Percentiles rank a stretch among this genome's conserved stretches.
Evolutionary conservation across 1,139 yeast species (phyloP).

Genomic region (Lodderomyces margitis): DNA sequence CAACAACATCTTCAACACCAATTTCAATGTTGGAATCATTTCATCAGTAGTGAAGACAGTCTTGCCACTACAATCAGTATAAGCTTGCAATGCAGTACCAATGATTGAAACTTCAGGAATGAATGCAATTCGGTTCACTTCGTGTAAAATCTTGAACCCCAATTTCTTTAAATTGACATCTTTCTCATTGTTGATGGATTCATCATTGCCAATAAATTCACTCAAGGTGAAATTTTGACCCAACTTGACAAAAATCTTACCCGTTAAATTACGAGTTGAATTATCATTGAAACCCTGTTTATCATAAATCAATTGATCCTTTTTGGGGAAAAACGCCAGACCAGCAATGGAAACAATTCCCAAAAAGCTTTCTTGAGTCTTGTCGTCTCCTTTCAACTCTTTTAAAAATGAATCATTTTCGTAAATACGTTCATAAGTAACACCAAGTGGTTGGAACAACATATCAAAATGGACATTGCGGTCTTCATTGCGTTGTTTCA

Average conservation of each 20-base stretch:
- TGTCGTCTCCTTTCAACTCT: slow-evolving; percentile 61
- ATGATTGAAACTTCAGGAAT: slow-evolving; percentile 40
- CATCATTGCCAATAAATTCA: slow-evolving; percentile 18
- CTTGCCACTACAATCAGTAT: slow-evolving; percentile 27
- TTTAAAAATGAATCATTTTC: slow-evolving; percentile 63
- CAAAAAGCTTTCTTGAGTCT: slow-evolving; percentile 46
- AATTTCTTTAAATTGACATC: slow-evolving; percentile 38
- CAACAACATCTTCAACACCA: slow-evolving; percentile 22
- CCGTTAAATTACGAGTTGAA: slow-evolving; percentile 27
- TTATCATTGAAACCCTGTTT: slow-evolving; percentile 26
- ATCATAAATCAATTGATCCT: slow-evolving; percentile 17
- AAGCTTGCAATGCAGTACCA: slow-evolving; percentile 38
- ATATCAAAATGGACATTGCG: slow-evolving; percentile 44
- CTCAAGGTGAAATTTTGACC: slow-evolving; percentile 36
- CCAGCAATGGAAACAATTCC: slow-evolving; percentile 38
- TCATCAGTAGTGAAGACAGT: slow-evolving; percentile 23
- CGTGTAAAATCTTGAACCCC: slow-evolving; percentile 43
- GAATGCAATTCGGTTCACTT: slow-evolving; percentile 35
- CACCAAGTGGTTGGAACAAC: slow-evolving; percentile 55
- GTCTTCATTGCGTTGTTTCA: slow-evolving; percentile 42
- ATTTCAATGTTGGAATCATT: slow-evolving; percentile 29
- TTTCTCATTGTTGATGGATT: slow-evolving; percentile 7
- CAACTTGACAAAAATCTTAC: slow-evolving; percentile 40
- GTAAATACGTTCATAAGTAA: slow-evolving; percentile 65
- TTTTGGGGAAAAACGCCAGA: slow-evolving; percentile 21